Evolutionary conservation across 176 grass and related monocot genomes (phyloP).

Genomic region (Eleusine coracana): DNA sequence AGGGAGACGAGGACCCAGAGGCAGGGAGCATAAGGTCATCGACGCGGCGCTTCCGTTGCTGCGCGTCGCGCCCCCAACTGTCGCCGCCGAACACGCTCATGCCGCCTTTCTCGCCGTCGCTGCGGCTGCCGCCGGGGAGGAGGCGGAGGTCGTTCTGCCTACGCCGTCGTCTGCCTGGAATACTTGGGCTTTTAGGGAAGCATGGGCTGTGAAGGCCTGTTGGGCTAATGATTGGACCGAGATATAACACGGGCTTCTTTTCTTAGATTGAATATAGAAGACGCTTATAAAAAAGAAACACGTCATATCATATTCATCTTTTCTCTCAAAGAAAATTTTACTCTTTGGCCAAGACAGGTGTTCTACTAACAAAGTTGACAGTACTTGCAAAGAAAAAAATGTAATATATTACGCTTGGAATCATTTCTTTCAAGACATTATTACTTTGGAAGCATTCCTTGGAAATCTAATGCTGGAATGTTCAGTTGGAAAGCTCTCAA

Average conservation of each 20-base stretch:
- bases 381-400: too few relatives aligned
- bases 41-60: slow-evolving; percentile 71
- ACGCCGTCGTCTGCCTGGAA: not conserved
- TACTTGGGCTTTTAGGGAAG: not conserved
- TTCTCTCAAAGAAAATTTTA: too few relatives aligned
- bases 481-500: too few relatives aligned
- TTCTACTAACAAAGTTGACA: too few relatives aligned
- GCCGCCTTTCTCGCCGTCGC: slow-evolving; percentile 10
- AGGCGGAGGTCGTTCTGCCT: not conserved
- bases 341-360: too few relatives aligned
- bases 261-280: not conserved
- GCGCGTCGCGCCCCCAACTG: slow-evolving; percentile 70
- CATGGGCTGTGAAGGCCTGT: not conserved
- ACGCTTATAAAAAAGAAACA: too few relatives aligned
- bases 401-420: too few relatives aligned
- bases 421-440: too few relatives aligned
- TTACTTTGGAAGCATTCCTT: too few relatives aligned
- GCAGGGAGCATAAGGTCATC: slow-evolving; percentile 68
- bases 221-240: not conserved
- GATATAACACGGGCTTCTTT: not conserved
- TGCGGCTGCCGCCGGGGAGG: not conserved
- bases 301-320: too few relatives aligned
- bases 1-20: slow-evolving; percentile 37
- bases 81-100: slow-evolving; percentile 85
- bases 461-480: too few relatives aligned